These are phyloP conservation scores for Cichorium intybus DNA, from an alignment of 140 eudicot species.

Conservation along the genomic window DNA sequence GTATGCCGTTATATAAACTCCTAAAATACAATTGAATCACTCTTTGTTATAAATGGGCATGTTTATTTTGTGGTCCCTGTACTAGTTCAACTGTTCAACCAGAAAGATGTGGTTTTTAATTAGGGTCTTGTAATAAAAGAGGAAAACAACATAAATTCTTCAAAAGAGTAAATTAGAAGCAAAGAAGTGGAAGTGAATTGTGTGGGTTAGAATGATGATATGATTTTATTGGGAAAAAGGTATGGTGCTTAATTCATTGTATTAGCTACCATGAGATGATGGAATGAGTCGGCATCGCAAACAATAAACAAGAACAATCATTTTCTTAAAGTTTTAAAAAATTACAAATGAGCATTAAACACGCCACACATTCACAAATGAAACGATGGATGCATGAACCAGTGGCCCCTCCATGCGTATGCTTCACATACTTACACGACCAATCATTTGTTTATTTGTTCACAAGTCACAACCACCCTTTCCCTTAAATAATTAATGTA, in stretches of 20 bases:
- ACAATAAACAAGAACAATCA: neutral
- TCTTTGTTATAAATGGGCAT: neutral
- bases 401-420: neutral
- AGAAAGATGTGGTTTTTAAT: neutral
- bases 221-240: neutral
- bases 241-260: neutral
- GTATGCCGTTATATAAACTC: neutral
- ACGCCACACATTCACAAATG: neutral
- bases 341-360: neutral
- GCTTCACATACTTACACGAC: neutral
- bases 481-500: neutral
- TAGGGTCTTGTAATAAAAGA: neutral
- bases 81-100: neutral
- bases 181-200: neutral
- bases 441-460: neutral
- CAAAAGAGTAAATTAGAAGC: neutral
- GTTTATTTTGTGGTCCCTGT: neutral
- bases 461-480: neutral
- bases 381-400: neutral
- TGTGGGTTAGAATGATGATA: conserved; percentile 1
- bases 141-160: no score
- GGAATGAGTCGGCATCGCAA: neutral
- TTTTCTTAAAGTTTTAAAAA: neutral
- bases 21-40: neutral
- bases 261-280: neutral